Conservation (phyloP, 805 yeast species). For the Torulaspora delbrueckii region DNA sequence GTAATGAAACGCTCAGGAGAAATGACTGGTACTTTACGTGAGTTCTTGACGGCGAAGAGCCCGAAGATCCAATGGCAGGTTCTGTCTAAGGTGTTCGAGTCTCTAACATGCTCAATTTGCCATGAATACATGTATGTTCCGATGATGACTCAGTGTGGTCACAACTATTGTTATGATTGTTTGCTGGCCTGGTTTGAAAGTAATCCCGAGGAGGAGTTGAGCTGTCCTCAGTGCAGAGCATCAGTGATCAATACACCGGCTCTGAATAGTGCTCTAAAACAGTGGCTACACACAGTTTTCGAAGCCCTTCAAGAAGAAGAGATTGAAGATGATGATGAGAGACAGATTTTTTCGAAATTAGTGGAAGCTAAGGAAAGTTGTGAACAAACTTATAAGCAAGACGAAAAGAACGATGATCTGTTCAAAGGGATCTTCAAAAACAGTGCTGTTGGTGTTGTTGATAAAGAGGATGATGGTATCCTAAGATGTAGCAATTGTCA, state of each 20-base stretch:
- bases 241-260: constrained; percentile 47
- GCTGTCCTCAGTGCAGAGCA: constrained; percentile 67
- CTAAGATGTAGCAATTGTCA: constrained; percentile 71
- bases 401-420: constrained; percentile 33
- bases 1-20: neutral
- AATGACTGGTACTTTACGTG: constrained; percentile 8
- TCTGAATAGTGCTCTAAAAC: constrained; percentile 49
- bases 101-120: constrained; percentile 54
- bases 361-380: constrained; percentile 20
- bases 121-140: constrained; percentile 67
- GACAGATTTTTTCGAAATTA: constrained; percentile 10
- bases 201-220: constrained; percentile 38
- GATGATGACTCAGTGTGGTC: constrained; percentile 62
- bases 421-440: constrained; percentile 49
- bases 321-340: constrained; percentile 24
- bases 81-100: constrained; percentile 25
- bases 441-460: constrained; percentile 49
- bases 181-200: constrained; percentile 55
- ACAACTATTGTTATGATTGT: constrained; percentile 66
- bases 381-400: constrained; percentile 15
- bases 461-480: constrained; percentile 59
- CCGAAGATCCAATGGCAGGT: constrained; percentile 15
- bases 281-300: constrained; percentile 40
- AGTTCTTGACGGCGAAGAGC: constrained; percentile 6
- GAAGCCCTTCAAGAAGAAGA: constrained; percentile 33